Percentiles rank a stretch among this genome's conserved stretches.
phyloP scores from a whole-genome alignment of 2,329 filamentous ascomycete species.

The Pyrenochaeta sp. region DNA sequence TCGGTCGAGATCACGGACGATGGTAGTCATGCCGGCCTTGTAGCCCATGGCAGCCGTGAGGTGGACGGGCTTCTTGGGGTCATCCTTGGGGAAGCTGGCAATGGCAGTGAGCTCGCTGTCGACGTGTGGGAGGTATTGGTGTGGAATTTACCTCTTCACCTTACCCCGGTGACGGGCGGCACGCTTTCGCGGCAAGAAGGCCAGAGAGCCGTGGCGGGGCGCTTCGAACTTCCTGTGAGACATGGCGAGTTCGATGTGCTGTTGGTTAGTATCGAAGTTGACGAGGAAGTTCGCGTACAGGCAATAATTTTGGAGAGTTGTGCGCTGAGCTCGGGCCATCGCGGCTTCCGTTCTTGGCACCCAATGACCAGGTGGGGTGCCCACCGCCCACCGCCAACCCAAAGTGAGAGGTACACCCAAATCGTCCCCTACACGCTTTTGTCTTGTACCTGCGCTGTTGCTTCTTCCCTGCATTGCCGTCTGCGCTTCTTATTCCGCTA shows the following conservation, averaged over 20 bases:
- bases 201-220: conserved; percentile 85
- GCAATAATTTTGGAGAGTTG: conserved; percentile 18
- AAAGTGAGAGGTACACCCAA: conserved; percentile 19
- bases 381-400: conserved; percentile 1
- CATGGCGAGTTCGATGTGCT: conserved; percentile 52
- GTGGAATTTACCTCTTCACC: conserved; percentile 90
- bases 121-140: conserved; percentile 17
- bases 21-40: conserved; percentile 99
- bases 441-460: conserved; percentile 37
- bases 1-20: conserved; percentile 98
- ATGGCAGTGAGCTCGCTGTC: conserved; percentile 34
- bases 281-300: conserved; percentile 27
- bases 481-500: conserved; percentile 29
- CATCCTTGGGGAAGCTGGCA: conserved; percentile 97
- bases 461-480: conserved; percentile 31
- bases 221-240: conserved; percentile 79
- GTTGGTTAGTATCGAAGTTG: conserved; percentile 46
- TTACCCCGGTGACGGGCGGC: conserved; percentile 93
- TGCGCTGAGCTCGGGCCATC: conserved; percentile 1
- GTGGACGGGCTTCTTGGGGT: conserved; percentile 99
- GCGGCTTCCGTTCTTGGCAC: conserved; percentile 7
- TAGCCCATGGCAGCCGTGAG: conserved; percentile 98
- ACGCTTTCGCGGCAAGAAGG: conserved; percentile 74
- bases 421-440: conserved; percentile 29
- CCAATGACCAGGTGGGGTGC: conserved; percentile 18